phyloP scores from a whole-genome alignment of 1,139 yeast genomes.

The Debaryomyces udenii region DNA sequence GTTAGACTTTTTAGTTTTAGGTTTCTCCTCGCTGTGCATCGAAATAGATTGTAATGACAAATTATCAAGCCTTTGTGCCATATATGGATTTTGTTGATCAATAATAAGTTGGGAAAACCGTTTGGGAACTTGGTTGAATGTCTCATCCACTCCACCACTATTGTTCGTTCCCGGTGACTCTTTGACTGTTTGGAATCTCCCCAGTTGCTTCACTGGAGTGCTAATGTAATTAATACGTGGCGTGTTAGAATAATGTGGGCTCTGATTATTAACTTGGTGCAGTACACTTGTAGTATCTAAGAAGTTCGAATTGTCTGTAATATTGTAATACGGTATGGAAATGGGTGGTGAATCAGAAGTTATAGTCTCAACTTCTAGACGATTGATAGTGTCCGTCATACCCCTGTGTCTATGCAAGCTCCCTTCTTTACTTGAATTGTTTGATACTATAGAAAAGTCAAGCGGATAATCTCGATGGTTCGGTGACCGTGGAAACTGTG shows the following conservation, averaged over 20 bases:
- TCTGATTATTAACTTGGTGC: constrained; percentile 25
- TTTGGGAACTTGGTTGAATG: constrained; percentile 41
- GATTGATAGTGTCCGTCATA: background rate
- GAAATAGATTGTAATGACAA: constrained; percentile 30
- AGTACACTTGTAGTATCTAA: constrained; percentile 39
- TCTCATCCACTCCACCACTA: background rate
- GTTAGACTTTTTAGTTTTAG: background rate
- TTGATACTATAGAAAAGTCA: constrained; percentile 1
- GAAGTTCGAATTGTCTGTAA: constrained; percentile 30
- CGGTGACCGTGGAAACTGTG: background rate
- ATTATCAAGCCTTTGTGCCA: constrained; percentile 29
- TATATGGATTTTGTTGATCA: constrained; percentile 38
- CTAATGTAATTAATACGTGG: constrained; percentile 19
- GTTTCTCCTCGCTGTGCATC: constrained; percentile 20
- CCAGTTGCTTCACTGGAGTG: background rate
- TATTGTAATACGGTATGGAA: constrained; percentile 39
- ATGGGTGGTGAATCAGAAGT: background rate
- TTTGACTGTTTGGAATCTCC: no score
- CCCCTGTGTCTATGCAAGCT: background rate
- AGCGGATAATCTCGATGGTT: constrained; percentile 2
- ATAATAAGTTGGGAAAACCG: constrained; percentile 46
- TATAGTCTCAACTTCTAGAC: background rate
- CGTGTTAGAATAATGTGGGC: constrained; percentile 31
- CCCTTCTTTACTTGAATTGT: background rate
- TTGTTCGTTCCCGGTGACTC: background rate